Percentiles rank a stretch among this genome's conserved stretches.
Evolutionary conservation across 345 rosid species (phyloP).

Genomic region (Hypericum androsaemum): DNA sequence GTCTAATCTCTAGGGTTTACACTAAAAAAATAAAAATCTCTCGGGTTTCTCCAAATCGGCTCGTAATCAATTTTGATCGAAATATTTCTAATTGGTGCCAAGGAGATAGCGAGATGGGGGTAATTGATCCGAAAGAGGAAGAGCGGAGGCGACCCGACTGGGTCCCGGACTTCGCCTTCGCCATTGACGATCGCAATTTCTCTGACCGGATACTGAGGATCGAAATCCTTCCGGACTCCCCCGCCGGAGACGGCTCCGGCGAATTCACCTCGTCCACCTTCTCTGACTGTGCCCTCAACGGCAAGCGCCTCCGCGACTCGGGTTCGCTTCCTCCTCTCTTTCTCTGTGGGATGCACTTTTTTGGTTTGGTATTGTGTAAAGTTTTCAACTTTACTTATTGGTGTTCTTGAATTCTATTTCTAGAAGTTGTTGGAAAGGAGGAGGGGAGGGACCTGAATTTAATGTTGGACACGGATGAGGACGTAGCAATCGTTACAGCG

Average conservation of each 20-base stretch:
- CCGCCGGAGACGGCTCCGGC: conserved; percentile 35
- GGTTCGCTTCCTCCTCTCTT: too few relatives aligned
- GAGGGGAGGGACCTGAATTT: conserved; percentile 48
- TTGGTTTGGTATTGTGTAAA: neutral
- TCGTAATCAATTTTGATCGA: conserved; percentile 39
- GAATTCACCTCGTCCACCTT: conserved; percentile 38
- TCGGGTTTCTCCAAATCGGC: too few relatives aligned
- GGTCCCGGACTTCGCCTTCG: conserved; percentile 66
- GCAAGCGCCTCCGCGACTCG: conserved; percentile 54
- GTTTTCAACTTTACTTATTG: neutral
- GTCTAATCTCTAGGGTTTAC: too few relatives aligned
- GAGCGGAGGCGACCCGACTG: too few relatives aligned
- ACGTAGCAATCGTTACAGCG: conserved; percentile 36
- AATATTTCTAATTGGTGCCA: conserved; percentile 18
- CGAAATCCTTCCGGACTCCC: conserved; percentile 44
- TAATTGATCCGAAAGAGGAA: too few relatives aligned
- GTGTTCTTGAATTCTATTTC: conserved; percentile 13
- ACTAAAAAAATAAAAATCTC: too few relatives aligned
- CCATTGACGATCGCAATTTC: conserved; percentile 67
- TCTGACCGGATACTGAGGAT: conserved; percentile 69
- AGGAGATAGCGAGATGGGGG: too few relatives aligned
- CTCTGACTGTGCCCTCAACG: conserved; percentile 58
- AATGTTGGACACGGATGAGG: conserved; percentile 45
- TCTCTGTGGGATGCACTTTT: neutral
- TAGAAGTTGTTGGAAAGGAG: conserved; percentile 16